phyloP scores from a whole-genome alignment of 2,329 filamentous ascomycete genomes.

The Colletotrichum sp. region DNA sequence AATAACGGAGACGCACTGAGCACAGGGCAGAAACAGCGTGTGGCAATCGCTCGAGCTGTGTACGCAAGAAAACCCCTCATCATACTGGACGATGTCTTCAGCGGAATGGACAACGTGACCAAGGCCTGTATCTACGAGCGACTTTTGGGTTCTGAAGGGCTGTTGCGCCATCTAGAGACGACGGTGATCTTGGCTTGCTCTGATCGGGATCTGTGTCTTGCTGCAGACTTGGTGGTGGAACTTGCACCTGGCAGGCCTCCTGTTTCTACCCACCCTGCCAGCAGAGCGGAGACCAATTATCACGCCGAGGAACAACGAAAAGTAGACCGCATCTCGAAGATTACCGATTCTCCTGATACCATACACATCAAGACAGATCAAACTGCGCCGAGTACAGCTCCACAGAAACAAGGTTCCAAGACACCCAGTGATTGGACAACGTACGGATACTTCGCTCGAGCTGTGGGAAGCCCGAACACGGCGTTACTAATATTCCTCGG shows the following conservation, averaged over 20 bases:
- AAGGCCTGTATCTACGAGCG: constrained; percentile 31
- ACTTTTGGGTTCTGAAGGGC: constrained; percentile 30
- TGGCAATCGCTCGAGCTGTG: constrained; percentile 33
- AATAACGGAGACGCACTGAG: constrained; percentile 45
- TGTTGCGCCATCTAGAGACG: background rate
- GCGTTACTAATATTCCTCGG: constrained; percentile 20
- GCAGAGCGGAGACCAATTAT: rapidly evolving
- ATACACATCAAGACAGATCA: no score
- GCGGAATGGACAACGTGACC: constrained; percentile 36
- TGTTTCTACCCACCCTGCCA: background rate
- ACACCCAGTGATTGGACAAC: background rate
- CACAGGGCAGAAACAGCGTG: constrained; percentile 38
- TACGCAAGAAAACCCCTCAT: constrained; percentile 31
- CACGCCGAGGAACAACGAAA: background rate
- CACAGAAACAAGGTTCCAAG: background rate
- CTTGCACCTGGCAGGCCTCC: background rate
- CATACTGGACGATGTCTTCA: constrained; percentile 39
- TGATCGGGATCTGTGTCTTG: background rate
- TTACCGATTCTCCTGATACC: no score
- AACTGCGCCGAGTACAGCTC: no score
- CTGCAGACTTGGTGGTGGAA: background rate
- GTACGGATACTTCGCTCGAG: constrained; percentile 30
- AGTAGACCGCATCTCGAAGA: no score
- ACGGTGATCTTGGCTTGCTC: background rate
- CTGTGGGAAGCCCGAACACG: constrained; percentile 30